Evolutionary conservation across 192 early-diverging fungal genomes (phyloP).

Genomic region (Neocallimastix lanati): DNA sequence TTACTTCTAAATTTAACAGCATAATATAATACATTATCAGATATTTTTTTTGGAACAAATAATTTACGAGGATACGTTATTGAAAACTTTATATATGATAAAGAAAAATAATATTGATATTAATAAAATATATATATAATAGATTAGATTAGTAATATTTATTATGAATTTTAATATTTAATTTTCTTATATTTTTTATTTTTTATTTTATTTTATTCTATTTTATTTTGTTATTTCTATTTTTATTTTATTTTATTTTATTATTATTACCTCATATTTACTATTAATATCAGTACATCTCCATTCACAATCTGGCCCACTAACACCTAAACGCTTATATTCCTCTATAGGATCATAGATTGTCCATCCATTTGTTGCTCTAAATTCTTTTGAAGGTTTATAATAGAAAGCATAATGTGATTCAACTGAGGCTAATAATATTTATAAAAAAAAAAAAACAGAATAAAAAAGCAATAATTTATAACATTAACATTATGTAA

Average conservation of each 20-base stretch:
- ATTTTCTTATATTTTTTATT: no score
- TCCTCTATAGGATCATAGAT: constrained; percentile 58
- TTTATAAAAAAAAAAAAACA: no score
- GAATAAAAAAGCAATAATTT: no score
- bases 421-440: constrained; percentile 36
- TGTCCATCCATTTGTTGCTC: constrained; percentile 35
- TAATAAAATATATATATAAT: no score
- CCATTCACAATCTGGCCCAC: constrained; percentile 44
- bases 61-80: constrained; percentile 71
- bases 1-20: constrained; percentile 82
- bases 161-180: no score
- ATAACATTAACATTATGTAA: no score
- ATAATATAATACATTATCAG: constrained; percentile 73
- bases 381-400: constrained; percentile 19
- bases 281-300: constrained; percentile 59
- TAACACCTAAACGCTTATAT: constrained; percentile 73
- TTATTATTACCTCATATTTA: constrained; percentile 38
- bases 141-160: no score
- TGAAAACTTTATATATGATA: no score
- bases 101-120: no score
- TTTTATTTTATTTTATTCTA: no score
- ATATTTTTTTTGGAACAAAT: constrained; percentile 71
- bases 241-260: no score
- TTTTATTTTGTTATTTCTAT: no score
- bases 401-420: constrained; percentile 40